Conservation (phyloP, 1,139 yeast species). For the Kodamaea sp. region DNA sequence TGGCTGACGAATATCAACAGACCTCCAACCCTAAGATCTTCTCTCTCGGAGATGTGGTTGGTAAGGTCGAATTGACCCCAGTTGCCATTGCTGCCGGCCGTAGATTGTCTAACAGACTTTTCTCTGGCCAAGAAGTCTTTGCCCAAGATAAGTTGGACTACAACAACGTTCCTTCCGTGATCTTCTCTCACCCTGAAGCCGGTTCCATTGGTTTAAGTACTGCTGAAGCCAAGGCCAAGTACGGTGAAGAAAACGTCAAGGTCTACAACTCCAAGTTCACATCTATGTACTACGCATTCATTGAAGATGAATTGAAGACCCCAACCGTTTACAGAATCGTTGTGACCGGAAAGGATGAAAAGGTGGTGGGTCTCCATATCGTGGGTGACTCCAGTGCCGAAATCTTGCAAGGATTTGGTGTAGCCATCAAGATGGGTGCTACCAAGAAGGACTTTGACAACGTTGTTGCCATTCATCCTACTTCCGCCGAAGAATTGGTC, state of each 20-base stretch:
- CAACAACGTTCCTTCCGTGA: constrained; percentile 82
- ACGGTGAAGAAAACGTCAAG: constrained; percentile 80
- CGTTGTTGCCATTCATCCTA: constrained; percentile 98
- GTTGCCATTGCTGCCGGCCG: constrained; percentile 99
- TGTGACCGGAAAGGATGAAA: constrained; percentile 78
- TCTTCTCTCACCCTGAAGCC: constrained; percentile 96
- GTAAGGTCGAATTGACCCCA: constrained; percentile 91
- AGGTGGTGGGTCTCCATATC: constrained; percentile 91
- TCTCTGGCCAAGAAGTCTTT: constrained; percentile 71
- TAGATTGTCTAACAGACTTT: constrained; percentile 83
- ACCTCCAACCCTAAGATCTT: constrained; percentile 71
- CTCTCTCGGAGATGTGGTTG: constrained; percentile 92
- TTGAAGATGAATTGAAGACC: constrained; percentile 69
- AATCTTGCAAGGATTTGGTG: constrained; percentile 97
- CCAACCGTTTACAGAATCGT: constrained; percentile 88
- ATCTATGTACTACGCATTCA: constrained; percentile 92
- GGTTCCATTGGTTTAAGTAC: constrained; percentile 90
- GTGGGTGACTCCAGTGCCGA: constrained; percentile 91
- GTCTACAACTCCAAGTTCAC: constrained; percentile 80
- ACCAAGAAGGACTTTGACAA: constrained; percentile 92
- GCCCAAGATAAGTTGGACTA: constrained; percentile 78
- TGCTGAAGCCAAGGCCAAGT: constrained; percentile 70
- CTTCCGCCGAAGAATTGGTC: constrained; percentile 96
- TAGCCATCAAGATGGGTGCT: constrained; percentile 97
- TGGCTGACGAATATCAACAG: constrained; percentile 85